Evolutionary conservation across 371 early-diverging fungal species (phyloP).

Genomic region (Catenaria anguillulae): DNA sequence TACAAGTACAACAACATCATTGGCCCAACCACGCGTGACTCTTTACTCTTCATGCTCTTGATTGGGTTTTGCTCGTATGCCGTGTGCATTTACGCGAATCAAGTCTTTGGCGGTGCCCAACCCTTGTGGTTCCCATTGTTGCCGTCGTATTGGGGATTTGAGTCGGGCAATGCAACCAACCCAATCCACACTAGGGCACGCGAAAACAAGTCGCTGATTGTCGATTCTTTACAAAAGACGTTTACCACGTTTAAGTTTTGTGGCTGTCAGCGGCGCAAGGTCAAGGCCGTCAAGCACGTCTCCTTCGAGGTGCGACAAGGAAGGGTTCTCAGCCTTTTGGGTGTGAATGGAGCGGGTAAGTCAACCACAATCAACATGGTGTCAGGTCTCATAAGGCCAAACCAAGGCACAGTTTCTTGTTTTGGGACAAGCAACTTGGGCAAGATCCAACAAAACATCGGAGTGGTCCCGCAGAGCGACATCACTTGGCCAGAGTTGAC

Average conservation of each 20-base stretch:
- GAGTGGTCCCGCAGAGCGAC: conserved; percentile 29
- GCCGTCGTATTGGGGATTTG: neutral
- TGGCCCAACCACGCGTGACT: too few relatives aligned
- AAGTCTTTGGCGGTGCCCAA: neutral
- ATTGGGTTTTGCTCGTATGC: too few relatives aligned
- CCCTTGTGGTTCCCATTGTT: neutral
- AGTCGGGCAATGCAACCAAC: neutral
- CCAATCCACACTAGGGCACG: neutral
- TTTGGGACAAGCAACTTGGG: conserved; percentile 13
- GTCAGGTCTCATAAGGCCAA: conserved; percentile 8
- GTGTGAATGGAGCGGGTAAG: conserved; percentile 12
- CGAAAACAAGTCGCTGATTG: neutral
- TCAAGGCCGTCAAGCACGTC: conserved; percentile 1
- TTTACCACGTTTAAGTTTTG: too few relatives aligned
- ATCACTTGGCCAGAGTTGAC: conserved; percentile 20
- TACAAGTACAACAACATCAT: too few relatives aligned
- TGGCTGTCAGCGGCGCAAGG: too few relatives aligned
- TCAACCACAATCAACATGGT: conserved; percentile 6
- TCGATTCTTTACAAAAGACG: neutral
- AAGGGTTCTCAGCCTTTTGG: conserved; percentile 10
- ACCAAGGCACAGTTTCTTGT: conserved; percentile 8
- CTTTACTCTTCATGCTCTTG: too few relatives aligned
- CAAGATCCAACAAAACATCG: conserved; percentile 18
- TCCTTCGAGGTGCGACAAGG: conserved; percentile 3
- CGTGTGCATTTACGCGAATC: neutral